Evolutionary conservation across 129 eudicot species (phyloP).

Genomic region (Chrysanthemum seticuspe): DNA sequence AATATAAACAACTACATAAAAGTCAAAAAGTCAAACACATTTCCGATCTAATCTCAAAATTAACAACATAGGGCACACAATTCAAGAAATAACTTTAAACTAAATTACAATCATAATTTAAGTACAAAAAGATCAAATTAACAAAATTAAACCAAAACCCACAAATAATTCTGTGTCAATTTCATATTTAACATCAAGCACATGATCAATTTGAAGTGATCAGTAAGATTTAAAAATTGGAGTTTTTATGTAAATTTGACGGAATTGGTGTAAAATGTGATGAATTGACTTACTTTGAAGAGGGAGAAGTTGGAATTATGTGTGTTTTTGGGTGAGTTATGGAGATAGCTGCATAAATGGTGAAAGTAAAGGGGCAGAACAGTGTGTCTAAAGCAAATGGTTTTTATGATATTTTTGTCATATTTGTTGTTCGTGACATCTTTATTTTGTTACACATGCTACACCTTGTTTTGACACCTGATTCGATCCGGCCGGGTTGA

Average conservation of each 20-base stretch:
- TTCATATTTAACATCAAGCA: neutral
- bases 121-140: slow-evolving; percentile 1
- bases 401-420: no score
- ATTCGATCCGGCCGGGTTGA: no score
- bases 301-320: slow-evolving; percentile 18
- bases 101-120: neutral
- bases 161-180: neutral
- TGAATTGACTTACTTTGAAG: slow-evolving; percentile 23
- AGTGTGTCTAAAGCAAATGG: no score
- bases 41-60: slow-evolving; percentile 21
- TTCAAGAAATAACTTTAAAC: neutral
- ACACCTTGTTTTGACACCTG: no score
- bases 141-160: slow-evolving; percentile 8
- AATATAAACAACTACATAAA: slow-evolving; percentile 11
- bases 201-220: neutral
- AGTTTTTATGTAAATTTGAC: slow-evolving; percentile 20
- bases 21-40: slow-evolving; percentile 28
- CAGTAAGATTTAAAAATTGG: neutral
- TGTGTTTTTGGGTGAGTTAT: neutral
- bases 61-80: slow-evolving; percentile 32
- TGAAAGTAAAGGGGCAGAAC: slow-evolving; percentile 27
- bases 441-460: no score
- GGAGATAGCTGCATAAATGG: slow-evolving; percentile 10
- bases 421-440: no score
- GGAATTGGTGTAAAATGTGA: neutral